Conservation (phyloP, 2,329 filamentous ascomycete species). For the Alternaria gansuensis region DNA sequence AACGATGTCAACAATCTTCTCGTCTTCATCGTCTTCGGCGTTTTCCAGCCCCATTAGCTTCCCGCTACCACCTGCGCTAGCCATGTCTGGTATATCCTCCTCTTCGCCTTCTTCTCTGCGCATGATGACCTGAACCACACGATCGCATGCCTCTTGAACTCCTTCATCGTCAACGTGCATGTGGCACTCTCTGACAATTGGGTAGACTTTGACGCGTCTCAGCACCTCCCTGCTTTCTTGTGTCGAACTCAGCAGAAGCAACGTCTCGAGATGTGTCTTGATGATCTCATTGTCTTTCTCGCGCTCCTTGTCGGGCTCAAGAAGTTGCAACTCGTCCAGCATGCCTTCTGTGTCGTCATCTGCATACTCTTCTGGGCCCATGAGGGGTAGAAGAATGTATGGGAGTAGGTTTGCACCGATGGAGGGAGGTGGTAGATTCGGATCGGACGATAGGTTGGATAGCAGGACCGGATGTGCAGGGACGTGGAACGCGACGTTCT, state of each 20-base stretch:
- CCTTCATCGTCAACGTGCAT: slow-evolving; percentile 77
- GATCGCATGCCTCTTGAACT: slow-evolving; percentile 84
- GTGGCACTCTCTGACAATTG: slow-evolving; percentile 87
- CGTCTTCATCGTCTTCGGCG: slow-evolving; percentile 49
- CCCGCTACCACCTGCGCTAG: slow-evolving; percentile 32
- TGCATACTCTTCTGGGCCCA: slow-evolving; percentile 85
- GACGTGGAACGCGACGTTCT: slow-evolving; percentile 89
- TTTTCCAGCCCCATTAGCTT: slow-evolving; percentile 42
- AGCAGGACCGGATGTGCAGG: slow-evolving; percentile 75
- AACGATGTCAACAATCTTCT: slow-evolving; percentile 50
- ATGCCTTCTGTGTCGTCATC: slow-evolving; percentile 87
- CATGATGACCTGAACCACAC: slow-evolving; percentile 88
- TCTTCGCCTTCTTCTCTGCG: slow-evolving; percentile 74
- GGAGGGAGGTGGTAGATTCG: slow-evolving; percentile 57
- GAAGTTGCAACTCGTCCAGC: slow-evolving; percentile 87
- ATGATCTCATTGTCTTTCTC: slow-evolving; percentile 80
- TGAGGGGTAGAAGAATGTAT: slow-evolving; percentile 87
- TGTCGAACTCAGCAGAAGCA: slow-evolving; percentile 83
- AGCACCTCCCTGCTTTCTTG: slow-evolving; percentile 76
- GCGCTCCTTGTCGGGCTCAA: slow-evolving; percentile 87
- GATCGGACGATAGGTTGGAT: slow-evolving; percentile 49
- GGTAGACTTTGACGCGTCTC: slow-evolving; percentile 83
- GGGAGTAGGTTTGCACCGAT: slow-evolving; percentile 82
- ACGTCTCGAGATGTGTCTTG: slow-evolving; percentile 86
- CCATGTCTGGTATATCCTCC: slow-evolving; percentile 51